Evolutionary conservation across 768 basidiomycete genomes (phyloP), one percentile per base, ranked within the genome.

Genomic region (Mycena polygramma): DNA sequence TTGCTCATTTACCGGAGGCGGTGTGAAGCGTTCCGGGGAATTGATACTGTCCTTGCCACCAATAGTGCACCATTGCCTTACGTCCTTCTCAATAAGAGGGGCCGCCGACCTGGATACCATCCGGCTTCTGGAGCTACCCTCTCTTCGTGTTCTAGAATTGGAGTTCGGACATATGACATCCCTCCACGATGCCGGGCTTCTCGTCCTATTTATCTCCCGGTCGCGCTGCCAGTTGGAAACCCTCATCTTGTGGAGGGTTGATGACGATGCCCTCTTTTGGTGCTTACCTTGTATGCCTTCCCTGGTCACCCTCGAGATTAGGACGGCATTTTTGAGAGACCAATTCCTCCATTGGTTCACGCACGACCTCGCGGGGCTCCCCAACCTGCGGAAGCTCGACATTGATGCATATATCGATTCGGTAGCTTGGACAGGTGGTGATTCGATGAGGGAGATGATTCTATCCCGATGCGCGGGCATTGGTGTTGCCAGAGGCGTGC

Each of bases 301-400:
- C 52, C 24, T 54, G 17, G 41, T 63, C 52, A 45, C 17, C 2
- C 62, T 63, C 62, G 20, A 63, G 35, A 41, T 63, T 14, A 39
- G 52, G 41, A 63, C 62, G 2, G 19, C 19, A 2, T 54, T 63
- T 26, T 24, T 63, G 24, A 63, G 52, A 19, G 52, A 63, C 22
- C 2, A 17, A 20, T 4, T 63, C 8, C 24, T 63, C 26, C 17
- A 8, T 8, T 37, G 39, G 11, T 10, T 63, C 41, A 35, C 41
- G 41, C 30, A 30, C 30, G 30, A 30, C 6, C 30, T 30, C 6
- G 30, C 30, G 30, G 30, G 2, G 2, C 30, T 30, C 30, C 30
- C 30, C 30, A 30, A 30, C 30, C 30, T 30, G 30, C 30, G 30
- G 30, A 30, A 30, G 30, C 30, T 30, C 30, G 30, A 30, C 30